Base-by-base conservation (phyloP, 495 filamentous ascomycete genomes). In the Aspergillus ellipticus region DNA sequence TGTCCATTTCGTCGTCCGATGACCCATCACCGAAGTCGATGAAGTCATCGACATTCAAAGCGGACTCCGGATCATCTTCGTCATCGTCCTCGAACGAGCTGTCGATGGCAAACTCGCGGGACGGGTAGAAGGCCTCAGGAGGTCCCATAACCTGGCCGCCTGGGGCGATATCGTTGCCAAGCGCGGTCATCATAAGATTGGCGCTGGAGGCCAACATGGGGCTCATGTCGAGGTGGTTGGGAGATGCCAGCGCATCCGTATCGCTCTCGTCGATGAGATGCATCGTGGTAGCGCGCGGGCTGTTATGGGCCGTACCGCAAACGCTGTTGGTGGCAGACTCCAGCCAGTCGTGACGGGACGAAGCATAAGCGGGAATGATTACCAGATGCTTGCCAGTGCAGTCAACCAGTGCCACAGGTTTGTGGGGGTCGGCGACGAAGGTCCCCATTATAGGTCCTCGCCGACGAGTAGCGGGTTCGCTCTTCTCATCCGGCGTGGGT, bases 51-150 rank as follows among this genome's bases (percentile, higher is more conserved):
- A 91, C 74, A 56, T 84, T 83, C 43, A 87, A 72, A 26, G 79
- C 72, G 35, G 79, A 76, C 59, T 88, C 86, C n/a, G 82, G 84
- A 37, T 89, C 86, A 37, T 87, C 81, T 9, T 82, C 78, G 37
- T 86, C 79, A 35, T 81, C 82, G 16, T 80, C 76, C 33, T 78
- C 75, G 42, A 82, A 74, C 5, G 72, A 75, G 49, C 77, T 80
- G 55, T 84, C 77, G 33, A 81, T 74, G 41, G 74, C 72, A 51
- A 89, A 82, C 17, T 78, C 77, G n/a, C 76, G 75, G 41, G 85
- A 82, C 3, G 87, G 84, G 63, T 87, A 89, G 73, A 90, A 92
- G 8, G 88, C 88, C 68, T 90, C 88, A 11, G 82, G 80, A n/a
- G 88, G 85, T 11, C 87, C 85, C 58, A 89, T 78, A 7, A 84